phyloP scores from a whole-genome alignment of 2,329 filamentous ascomycete genomes.

The Xylariaceae sp. region DNA sequence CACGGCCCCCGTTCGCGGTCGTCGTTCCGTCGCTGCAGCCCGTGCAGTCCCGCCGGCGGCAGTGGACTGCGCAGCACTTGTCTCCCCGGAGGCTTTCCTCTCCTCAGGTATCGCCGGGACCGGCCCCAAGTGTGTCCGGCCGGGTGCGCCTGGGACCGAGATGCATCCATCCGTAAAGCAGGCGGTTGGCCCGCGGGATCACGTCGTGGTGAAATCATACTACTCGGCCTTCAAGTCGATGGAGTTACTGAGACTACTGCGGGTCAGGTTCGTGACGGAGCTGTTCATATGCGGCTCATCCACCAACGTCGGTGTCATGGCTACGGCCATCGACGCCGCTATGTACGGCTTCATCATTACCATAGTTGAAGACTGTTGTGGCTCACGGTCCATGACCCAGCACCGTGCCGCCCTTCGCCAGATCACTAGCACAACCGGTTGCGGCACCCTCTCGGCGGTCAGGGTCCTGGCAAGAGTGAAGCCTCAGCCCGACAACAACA shows the following conservation, averaged over 20 bases:
- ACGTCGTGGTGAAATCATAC: constrained; percentile 61
- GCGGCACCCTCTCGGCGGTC: constrained; percentile 54
- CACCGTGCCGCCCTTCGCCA: constrained; percentile 66
- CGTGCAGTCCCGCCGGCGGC: constrained; percentile 7
- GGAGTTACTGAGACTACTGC: constrained; percentile 66
- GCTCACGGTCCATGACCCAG: constrained; percentile 64
- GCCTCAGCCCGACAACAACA: constrained; percentile 15
- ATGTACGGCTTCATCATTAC: constrained; percentile 83
- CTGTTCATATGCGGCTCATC: constrained; percentile 84
- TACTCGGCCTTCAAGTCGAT: constrained; percentile 85
- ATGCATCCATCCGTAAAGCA: constrained; percentile 39
- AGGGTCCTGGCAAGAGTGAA: constrained; percentile 46
- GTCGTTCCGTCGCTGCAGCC: constrained; percentile 24
- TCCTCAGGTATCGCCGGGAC: constrained; percentile 30
- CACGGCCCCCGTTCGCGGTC: constrained; percentile 18
- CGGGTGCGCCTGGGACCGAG: constrained; percentile 40
- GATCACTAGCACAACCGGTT: constrained; percentile 70
- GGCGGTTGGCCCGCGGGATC: constrained; percentile 43
- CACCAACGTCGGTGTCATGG: constrained; percentile 83
- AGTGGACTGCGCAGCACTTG: constrained; percentile 6
- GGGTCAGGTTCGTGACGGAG: constrained; percentile 83
- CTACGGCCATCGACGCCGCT: constrained; percentile 85
- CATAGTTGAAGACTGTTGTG: constrained; percentile 82
- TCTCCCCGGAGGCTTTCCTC: constrained; percentile 35
- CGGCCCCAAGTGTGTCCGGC: constrained; percentile 39